Percentiles rank a stretch among this genome's conserved stretches.
Conservation (phyloP, 441 rosid genomes). For the Mallotus japonicus region DNA sequence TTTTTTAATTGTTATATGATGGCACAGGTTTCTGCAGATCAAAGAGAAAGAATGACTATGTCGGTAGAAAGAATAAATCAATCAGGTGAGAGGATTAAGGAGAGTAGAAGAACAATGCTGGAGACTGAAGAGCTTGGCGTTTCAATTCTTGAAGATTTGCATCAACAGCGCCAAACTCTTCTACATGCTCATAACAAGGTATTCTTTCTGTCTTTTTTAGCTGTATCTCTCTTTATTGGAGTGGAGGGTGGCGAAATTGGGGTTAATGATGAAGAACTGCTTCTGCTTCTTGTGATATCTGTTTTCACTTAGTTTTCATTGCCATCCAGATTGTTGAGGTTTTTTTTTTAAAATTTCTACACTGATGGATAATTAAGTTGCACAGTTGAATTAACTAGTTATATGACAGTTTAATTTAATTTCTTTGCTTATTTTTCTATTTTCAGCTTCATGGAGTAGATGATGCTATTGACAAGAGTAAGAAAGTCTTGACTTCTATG, state of each 20-base stretch:
- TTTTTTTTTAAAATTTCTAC: too few relatives aligned
- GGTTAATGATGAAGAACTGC: too few relatives aligned
- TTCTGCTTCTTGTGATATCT: too few relatives aligned
- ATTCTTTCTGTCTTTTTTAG: constrained; percentile 1
- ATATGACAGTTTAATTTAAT: not conserved
- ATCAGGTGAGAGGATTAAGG: constrained; percentile 70
- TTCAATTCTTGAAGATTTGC: constrained; percentile 87
- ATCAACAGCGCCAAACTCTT: constrained; percentile 84
- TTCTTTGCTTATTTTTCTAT: not conserved
- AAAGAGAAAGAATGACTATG: constrained; percentile 73
- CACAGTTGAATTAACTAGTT: constrained; percentile 13
- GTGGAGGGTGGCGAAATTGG: too few relatives aligned
- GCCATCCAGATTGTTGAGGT: too few relatives aligned
- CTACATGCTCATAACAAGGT: constrained; percentile 74
- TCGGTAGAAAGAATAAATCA: constrained; percentile 69
- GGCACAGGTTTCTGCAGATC: constrained; percentile 81
- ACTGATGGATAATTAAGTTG: too few relatives aligned
- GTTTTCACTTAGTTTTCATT: too few relatives aligned
- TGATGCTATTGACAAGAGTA: constrained; percentile 83
- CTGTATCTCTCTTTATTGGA: too few relatives aligned
- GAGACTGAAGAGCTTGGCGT: constrained; percentile 98
- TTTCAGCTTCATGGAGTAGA: constrained; percentile 90
- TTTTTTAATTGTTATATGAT: constrained; percentile 14
- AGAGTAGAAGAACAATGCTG: constrained; percentile 77
- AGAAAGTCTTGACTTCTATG: constrained; percentile 73